Evolutionary conservation across 306 rosid genomes (phyloP), one percentile per base, ranked within the genome.

Genomic region (Vigna trinervia): DNA sequence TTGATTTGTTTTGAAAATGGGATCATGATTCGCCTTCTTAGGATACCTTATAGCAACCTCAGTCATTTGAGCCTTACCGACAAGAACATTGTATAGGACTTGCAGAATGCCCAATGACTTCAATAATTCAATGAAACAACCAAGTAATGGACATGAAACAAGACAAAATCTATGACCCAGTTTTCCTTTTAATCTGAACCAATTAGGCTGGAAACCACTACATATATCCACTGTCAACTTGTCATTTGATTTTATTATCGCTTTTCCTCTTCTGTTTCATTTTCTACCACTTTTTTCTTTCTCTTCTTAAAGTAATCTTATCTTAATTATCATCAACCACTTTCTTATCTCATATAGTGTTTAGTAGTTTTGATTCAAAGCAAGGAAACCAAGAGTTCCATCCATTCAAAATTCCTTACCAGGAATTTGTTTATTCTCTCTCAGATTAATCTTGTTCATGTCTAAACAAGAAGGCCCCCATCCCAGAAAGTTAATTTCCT

Each of bases 191-290:
- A 76, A 76, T 65, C 39, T 36, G 39, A 51, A 50, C 39, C 64
- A 39, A 57, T 56, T 75, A 52, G 51, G 82, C 70, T 73, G 84
- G 75, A 73, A 54, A 46, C 75, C 74, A 74, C 70, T 73, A 30
- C 34, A 30, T 19, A 58, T 13, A 78, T 43, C 39, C 53, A 30
- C 6, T 19, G 0, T 20, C 79, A 80, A 74, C 75, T 66, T 80
- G 75, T 45, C 84, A 19, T 57, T 46, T 58, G 10, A 45, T 36
- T 57, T 41, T 23, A 8, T 80, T 65, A 12, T 54, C 3, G 30
- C 4, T 56, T 54, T 72, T 12, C 32, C 46, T 58, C 46, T 14
- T 56, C 34, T 47, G 14, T 66, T 56, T 57, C 54, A 57, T 66
- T 47, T n/a, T n/a, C 7, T 13, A 47, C 70, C 1, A 73, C 32